Base-by-base conservation (phyloP, 805 yeast genomes). In the Ogataea corticis region DNA sequence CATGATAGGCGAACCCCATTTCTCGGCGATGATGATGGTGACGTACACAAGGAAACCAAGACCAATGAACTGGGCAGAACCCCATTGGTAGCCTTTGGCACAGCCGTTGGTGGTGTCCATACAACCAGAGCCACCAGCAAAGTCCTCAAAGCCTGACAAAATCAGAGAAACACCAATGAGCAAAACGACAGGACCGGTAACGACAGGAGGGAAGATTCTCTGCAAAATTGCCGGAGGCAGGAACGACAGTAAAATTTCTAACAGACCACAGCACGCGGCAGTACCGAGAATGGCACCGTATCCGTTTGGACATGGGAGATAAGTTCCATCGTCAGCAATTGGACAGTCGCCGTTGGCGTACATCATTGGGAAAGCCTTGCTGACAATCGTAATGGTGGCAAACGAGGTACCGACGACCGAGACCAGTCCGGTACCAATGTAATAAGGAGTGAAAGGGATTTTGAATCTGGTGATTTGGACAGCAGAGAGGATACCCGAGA, bases 1-100 rank as follows among this genome's bases (percentile, higher is more conserved):
- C 94, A 90, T 86, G 59, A 90, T 85, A 44, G 97, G 97, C 16
- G 97, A 81, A 21, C 97, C 97, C 76, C 85, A 90, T 62, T 81
- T 80, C 66, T 91, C 97, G 58, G 85, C 77, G 27, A 88, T 44
- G 45, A 90, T 75, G 58, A 91, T 88, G 5, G 87, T 71, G 21
- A 80, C 75, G 59, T 79, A 87, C 10, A 89, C 96, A 29, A 84
- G 68, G 73, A 90, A 89, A 3, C 97, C 97, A 27, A 90, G 74
- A 38, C 97, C 97, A 54, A 91, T 68, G 59, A 84, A 90, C 59
- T 83, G 77, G 11, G 96, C 96, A 13, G 92, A 80, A 5, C 97
- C 97, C 89, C 92, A 90, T 4, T 65, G 64, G 52, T 74, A 67
- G 7, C 73, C 68, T 57, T 75, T 79, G 17, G 82, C 83, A 42